Conservation (phyloP, 805 yeast species). For the Sugiyamaella boreocaroliniensis region DNA sequence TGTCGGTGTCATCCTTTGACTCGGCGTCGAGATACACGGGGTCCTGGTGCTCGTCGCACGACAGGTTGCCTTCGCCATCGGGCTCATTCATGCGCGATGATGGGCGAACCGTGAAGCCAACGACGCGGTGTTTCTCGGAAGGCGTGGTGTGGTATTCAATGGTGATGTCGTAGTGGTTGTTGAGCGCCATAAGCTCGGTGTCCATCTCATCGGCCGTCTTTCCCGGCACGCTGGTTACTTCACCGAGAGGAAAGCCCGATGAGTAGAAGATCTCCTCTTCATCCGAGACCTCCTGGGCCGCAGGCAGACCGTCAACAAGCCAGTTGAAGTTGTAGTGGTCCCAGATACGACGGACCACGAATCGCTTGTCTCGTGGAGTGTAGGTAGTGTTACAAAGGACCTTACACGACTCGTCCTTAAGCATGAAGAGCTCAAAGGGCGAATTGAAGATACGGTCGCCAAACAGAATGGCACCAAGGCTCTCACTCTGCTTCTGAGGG, state of each 20-base stretch:
- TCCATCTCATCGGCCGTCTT: constrained; percentile 35
- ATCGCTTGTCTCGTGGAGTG: constrained; percentile 59
- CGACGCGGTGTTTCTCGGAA: constrained; percentile 69
- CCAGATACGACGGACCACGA: constrained; percentile 70
- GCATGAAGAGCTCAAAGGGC: constrained; percentile 77
- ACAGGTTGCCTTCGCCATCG: constrained; percentile 9
- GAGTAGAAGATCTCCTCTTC: constrained; percentile 56
- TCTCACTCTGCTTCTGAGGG: constrained; percentile 66
- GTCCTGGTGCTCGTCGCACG: constrained; percentile 21
- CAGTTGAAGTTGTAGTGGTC: constrained; percentile 86
- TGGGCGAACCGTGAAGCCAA: constrained; percentile 80
- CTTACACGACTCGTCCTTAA: constrained; percentile 61
- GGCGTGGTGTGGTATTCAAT: constrained; percentile 79
- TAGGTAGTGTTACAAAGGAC: constrained; percentile 56
- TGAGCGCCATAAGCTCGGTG: constrained; percentile 46
- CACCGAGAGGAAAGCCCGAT: constrained; percentile 77
- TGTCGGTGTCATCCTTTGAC: constrained; percentile 46
- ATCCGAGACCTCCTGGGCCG: constrained; percentile 53
- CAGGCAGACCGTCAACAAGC: constrained; percentile 93
- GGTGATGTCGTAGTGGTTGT: constrained; percentile 72
- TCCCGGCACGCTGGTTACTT: constrained; percentile 22
- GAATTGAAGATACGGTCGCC: constrained; percentile 95
- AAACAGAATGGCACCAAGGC: constrained; percentile 85
- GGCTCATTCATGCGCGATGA: constrained; percentile 40
- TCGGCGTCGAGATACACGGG: constrained; percentile 32